These are phyloP conservation scores for Pseudogymnoascus sp. DNA, from an alignment of 2,329 filamentous ascomycete species.

Conservation along the genomic window DNA sequence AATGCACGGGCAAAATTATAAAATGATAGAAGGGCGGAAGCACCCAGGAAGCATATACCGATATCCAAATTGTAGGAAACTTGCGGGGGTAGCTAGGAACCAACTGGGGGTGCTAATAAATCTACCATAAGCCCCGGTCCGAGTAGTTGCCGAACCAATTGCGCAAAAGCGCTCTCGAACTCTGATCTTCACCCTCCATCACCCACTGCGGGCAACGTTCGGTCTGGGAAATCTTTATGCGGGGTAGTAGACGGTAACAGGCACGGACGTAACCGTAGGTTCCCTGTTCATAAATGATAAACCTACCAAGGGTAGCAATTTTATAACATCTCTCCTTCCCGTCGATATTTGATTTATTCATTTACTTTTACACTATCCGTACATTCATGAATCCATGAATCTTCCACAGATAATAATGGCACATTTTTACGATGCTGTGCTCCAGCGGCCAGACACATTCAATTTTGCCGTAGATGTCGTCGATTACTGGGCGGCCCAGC, in stretches of 20 bases:
- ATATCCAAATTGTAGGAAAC: neutral
- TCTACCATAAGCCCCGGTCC: neutral
- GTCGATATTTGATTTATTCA: neutral
- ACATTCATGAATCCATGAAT: neutral
- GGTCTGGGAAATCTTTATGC: neutral
- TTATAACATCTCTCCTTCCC: neutral
- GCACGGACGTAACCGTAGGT: neutral
- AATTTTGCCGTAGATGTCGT: conserved; percentile 36
- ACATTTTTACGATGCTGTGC: neutral
- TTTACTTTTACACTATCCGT: neutral
- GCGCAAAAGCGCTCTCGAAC: neutral
- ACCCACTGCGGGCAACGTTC: neutral
- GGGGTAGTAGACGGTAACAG: neutral
- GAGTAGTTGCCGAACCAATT: neutral
- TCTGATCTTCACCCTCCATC: neutral
- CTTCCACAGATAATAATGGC: neutral
- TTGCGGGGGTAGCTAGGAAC: neutral
- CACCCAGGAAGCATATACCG: neutral
- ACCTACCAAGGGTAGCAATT: neutral
- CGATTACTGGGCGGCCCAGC: conserved; percentile 31
- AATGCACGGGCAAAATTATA: neutral
- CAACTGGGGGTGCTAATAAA: neutral
- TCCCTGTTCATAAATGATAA: neutral
- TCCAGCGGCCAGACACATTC: conserved; percentile 22
- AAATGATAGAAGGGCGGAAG: neutral